Evolutionary conservation across 768 basidiomycete species (phyloP), one percentile per base, ranked within the genome.

Genomic region (Auriscalpium microsporum): DNA sequence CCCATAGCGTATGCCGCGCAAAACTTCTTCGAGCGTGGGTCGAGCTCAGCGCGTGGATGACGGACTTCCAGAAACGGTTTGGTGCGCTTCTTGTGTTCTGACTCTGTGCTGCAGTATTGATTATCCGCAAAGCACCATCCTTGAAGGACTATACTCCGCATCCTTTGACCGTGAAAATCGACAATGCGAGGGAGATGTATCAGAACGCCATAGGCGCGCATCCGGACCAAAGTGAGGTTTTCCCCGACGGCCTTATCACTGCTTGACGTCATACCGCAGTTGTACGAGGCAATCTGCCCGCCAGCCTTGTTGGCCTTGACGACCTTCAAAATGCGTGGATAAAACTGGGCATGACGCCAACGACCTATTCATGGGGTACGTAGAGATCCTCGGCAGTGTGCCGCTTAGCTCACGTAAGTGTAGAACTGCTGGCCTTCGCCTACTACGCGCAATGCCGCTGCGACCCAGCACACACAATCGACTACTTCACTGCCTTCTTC

Each of bases 381-480:
- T 64, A 10, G 1, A 36, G 54, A 19, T 17, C 1, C 2, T 28
- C 28, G 28, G 28, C 28, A 28, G 21, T 16, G 19, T 6, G 34
- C 13, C 14, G 11, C 37, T 57, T 17, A 56, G 47, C 48, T 46
- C 42, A 23, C 37, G 13, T 44, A 33, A 40, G 14, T 28, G 17
- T 60, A 92, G 90, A 86, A 21, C 72, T 89, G 11, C 75, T 93
- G 52, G 72, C 73, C n/a, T 91, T 89, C 65, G 88, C 83, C 1
- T 93, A 92, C 63, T 69, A 84, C 54, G 84, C 87, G 0, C 88
- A 92, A 67, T 86, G 82, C 64, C 85, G 88, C 56, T 93, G 90
- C 67, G 83, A 91, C 63, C 87, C 88, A 34, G 71, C 68, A 3
- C 70, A 75, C 38, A 90, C 88, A 0, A 60, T 81, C 4, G 65